Evolutionary conservation across 768 basidiomycete genomes (phyloP).

Genomic region (Tylopilus balloui): DNA sequence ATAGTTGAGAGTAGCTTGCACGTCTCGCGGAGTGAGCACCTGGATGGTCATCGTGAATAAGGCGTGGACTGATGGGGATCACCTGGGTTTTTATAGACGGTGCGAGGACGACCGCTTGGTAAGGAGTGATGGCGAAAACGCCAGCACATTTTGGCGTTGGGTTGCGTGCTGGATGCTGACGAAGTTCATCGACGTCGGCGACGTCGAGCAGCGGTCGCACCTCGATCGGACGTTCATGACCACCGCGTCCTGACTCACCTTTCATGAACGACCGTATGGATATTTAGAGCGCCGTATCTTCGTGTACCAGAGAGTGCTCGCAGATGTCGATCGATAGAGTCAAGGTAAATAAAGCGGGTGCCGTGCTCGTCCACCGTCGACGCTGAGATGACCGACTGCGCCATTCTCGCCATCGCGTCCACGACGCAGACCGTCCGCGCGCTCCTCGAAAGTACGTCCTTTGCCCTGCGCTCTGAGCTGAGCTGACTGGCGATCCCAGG

Average conservation of each 20-base stretch:
- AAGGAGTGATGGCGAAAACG: neutral
- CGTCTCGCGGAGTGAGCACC: constrained; percentile 32
- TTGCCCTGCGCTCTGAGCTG: neutral
- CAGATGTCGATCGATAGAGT: too few species aligned
- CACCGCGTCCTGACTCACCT: too few species aligned
- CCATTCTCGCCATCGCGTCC: constrained; percentile 27
- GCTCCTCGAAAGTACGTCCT: constrained; percentile 26
- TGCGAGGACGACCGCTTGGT: neutral
- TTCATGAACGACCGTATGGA: too few species aligned
- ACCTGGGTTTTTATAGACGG: constrained; percentile 9
- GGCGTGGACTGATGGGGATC: neutral
- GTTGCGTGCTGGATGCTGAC: constrained; percentile 16
- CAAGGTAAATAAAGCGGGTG: too few species aligned
- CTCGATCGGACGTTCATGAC: too few species aligned
- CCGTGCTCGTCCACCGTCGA: neutral
- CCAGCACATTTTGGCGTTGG: neutral
- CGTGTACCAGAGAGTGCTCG: too few species aligned
- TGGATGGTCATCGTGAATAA: constrained; percentile 15
- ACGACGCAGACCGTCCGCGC: constrained; percentile 14
- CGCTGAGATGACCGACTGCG: constrained; percentile 17
- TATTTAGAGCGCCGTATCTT: too few species aligned
- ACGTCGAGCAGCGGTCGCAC: too few species aligned
- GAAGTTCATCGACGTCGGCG: constrained; percentile 4
- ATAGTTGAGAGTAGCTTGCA: constrained; percentile 38
- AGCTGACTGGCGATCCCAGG: constrained; percentile 21